phyloP scores from a whole-genome alignment of 1,284 basidiomycete species.

The Stereum hirsutum region DNA sequence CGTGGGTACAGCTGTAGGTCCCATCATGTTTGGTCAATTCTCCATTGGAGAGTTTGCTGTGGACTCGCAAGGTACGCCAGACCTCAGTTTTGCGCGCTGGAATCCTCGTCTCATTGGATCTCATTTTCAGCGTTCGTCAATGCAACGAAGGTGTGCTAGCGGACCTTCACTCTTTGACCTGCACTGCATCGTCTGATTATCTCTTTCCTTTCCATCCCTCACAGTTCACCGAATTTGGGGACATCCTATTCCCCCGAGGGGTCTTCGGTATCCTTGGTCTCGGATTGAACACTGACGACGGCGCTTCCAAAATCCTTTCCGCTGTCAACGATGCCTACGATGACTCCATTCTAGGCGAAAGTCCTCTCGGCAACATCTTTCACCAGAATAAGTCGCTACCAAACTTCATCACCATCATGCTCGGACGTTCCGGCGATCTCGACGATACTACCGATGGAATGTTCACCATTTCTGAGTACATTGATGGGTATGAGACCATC shows the following conservation, averaged over 20 bases:
- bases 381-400: slow-evolving; percentile 15
- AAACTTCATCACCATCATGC: slow-evolving; percentile 20
- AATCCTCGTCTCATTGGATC: background rate
- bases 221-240: slow-evolving; percentile 14
- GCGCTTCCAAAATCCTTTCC: slow-evolving; percentile 7
- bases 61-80: slow-evolving; percentile 16
- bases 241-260: slow-evolving; percentile 13
- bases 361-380: slow-evolving; percentile 19
- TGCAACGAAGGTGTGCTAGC: slow-evolving; percentile 10
- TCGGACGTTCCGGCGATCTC: slow-evolving; percentile 17
- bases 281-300: slow-evolving; percentile 15
- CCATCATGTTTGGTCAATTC: slow-evolving; percentile 17
- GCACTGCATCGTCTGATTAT: background rate
- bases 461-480: slow-evolving; percentile 22
- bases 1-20: slow-evolving; percentile 12
- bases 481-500: slow-evolving; percentile 15
- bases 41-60: slow-evolving; percentile 18
- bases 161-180: background rate
- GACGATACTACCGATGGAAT: slow-evolving; percentile 17
- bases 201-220: background rate
- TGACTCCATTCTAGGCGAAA: slow-evolving; percentile 11
- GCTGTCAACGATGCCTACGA: slow-evolving; percentile 5
- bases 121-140: slow-evolving; percentile 20
- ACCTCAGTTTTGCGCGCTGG: background rate
- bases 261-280: slow-evolving; percentile 19